Base-by-base conservation (phyloP, 2,329 filamentous ascomycete species). In the Phialocephala sp. region DNA sequence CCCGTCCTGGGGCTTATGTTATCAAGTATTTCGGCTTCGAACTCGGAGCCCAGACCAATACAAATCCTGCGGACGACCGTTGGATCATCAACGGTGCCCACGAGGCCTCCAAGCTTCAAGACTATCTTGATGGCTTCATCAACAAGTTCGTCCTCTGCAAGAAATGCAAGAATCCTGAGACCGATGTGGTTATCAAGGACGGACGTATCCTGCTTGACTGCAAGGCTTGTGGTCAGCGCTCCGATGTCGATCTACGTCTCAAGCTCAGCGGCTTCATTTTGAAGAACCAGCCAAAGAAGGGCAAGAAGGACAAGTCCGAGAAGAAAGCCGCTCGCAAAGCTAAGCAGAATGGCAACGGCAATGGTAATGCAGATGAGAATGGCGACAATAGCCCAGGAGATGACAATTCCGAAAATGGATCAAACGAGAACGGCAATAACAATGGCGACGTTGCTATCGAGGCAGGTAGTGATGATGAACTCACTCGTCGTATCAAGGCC, bases 21-120 rank as follows among this genome's bases (percentile, higher is more conserved):
- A 98, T 99, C 89, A 99, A 99, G 85, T 99, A 97, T 85, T 99
- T 99, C 77, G 95, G 95, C 75, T 98, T 99, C 80, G 95, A 99
- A 83, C 89, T 99, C 66, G 95, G 95, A 79, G 95, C 95, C 75
- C 95, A 98, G 85, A 97, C 95, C 84, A 98, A 97, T 83, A 94
- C 93, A 74, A 95, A 97, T 79, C 94, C 95, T 72, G 89, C 93
- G 76, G 94, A 98, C 79, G 95, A 99, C 79, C 95, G 95, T 79
- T 99, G 95, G 94, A 99, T 99, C 83, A 98, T 99, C 87, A 99
- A 99, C 83, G 95, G 95, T 78, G 93, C 94, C 72, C 95, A 99
- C 79, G 95, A 99, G 73, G 89, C 94, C 69, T 83, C 85, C 80
- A 98, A 98, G 85, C 91, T 99, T 58, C 95, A 99, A 84, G 95